Evolutionary conservation across 768 basidiomycete species (phyloP), one percentile per base, ranked within the genome.

Genomic region (Kwoniella sp.): DNA sequence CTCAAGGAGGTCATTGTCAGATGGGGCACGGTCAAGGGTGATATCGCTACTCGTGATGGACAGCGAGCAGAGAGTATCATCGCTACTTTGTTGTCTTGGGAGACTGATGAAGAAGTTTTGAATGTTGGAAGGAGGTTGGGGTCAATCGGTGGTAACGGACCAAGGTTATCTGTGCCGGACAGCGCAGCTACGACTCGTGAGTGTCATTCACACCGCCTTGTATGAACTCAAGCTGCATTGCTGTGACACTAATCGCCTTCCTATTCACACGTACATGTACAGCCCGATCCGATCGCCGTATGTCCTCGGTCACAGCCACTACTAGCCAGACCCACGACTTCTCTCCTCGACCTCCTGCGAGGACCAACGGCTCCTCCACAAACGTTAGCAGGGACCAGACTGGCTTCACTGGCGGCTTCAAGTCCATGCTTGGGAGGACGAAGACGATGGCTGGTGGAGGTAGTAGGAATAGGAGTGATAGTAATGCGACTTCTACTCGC

Each of bases 1-100:
- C 56, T 80, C 37, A 81, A 81, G 57, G 79, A 81, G 64, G 53
- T 78, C 24, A 57, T 73, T 19, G 74, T 79, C 15, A 68, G 78
- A 49, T 81, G 72, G 70, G 77, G 77, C 24, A 81, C 79, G 10
- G 65, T 74, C 24, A 60, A 68, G 55, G 69, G 68, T 2, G 80
- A 81, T 48, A 68, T 74, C 55, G 73, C 77, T 1, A 58, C 63
- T 5, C 65, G 67, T 49, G 69, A 76, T 53, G 70, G 75, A 30
- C 77, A 79, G 55, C 65, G 73, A 25, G 71, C 73, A 25, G 79
- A 81, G 60, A 51, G 64, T 12, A 66, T 61, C 29, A 72, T 81
- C 26, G 72, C 71, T 29, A 53, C 37, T 12, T 30, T 80, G 30
- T 52, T 81, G 2, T 68, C 64, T 0, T 79, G 76, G 78, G 80